Base-by-base conservation (phyloP, 371 early-diverging fungal species). In the Lichtheimia hyalospora region DNA sequence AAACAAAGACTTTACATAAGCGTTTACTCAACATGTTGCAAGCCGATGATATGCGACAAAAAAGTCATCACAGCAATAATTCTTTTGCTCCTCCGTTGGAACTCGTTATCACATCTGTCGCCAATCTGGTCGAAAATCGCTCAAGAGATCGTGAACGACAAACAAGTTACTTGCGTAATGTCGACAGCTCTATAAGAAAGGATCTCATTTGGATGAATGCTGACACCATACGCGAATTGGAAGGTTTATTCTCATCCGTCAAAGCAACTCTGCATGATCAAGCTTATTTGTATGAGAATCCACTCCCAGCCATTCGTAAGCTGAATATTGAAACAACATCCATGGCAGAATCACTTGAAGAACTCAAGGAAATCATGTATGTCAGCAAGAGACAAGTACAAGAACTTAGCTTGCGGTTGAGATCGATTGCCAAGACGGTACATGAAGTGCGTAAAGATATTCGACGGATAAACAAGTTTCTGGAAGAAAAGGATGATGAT, bases 401-500 rank as follows among this genome's bases (percentile, higher is more conserved):
- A 57, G 81, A 81, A 59, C 57, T 78, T 18, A 77, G 74, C 42
- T 68, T 69, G 21, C 63, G 76, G 43, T 64, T 81, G 12, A 64
- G 73, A 60, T 74, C 74, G 10, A 81, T 81, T 57, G 76, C 81
- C 64, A 81, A 76, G 54, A 81, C 81, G 0, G 76, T 81, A 1
- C 78, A 77, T 57, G 81, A 81, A 64, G 74, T 81, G 0, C 68
- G 81, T 49, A 75, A 77, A 58, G 81, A 81, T 34, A 75, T 81
- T 61, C 67, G 78, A 61, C 67, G 69, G 63, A 74, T 77, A 49
- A 77, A 77, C 57, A 72, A 77, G 60, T 71, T 69, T 49, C 53
- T 75, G 54, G 78, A 78, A 63, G 81, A 81, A 48, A 74, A 74
- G 57, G 78, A 77, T 40, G 78, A 77, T 60, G 81, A 81, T 52